phyloP scores from a whole-genome alignment of 441 rosid genomes.

The Pelargonium australe region DNA sequence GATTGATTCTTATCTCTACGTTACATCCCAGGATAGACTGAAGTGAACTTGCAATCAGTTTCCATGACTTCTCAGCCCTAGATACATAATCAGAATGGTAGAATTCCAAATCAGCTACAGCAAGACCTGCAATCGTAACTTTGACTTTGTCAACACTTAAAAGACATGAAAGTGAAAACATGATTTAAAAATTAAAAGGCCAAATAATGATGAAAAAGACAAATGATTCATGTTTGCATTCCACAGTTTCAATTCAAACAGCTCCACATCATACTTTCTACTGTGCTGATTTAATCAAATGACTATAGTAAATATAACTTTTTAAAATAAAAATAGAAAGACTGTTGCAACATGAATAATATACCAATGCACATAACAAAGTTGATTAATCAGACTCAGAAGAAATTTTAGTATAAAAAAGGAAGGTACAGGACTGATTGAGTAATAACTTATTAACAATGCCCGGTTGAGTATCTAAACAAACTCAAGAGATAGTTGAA shows the following conservation, averaged over 20 bases:
- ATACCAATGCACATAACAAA: neutral
- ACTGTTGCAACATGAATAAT: neutral
- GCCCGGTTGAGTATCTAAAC: too few relatives aligned
- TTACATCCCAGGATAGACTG: slow-evolving; percentile 70
- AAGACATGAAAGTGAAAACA: too few relatives aligned
- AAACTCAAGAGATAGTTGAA: too few relatives aligned
- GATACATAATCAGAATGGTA: slow-evolving; percentile 45
- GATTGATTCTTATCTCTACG: slow-evolving; percentile 76
- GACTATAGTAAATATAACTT: neutral
- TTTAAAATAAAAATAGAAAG: neutral
- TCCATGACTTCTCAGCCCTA: slow-evolving; percentile 96
- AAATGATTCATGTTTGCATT: neutral
- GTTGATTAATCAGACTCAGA: neutral
- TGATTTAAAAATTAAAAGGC: neutral
- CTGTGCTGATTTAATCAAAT: neutral
- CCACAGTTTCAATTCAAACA: neutral
- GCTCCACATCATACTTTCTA: neutral
- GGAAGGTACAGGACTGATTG: neutral
- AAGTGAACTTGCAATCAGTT: slow-evolving; percentile 71
- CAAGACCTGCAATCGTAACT: slow-evolving; percentile 41
- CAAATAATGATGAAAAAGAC: neutral
- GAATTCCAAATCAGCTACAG: slow-evolving; percentile 71
- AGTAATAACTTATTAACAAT: neutral
- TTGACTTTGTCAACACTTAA: too few relatives aligned
- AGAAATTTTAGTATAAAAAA: too few relatives aligned